These are phyloP conservation scores for Podospora anserina DNA, from an alignment of 495 filamentous ascomycete genomes.

Conservation along the genomic window DNA sequence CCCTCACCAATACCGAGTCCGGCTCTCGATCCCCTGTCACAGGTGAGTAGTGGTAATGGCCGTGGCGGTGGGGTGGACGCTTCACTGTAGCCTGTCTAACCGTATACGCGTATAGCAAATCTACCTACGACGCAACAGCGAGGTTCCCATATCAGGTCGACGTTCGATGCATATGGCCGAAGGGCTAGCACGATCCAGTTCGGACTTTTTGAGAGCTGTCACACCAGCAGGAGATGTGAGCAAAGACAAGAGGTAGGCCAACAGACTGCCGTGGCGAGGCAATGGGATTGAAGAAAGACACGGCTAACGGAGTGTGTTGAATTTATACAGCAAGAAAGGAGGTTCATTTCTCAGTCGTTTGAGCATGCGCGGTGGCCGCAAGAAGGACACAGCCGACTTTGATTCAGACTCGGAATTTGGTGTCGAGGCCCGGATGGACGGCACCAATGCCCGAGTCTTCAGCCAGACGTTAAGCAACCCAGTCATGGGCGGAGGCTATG, in stretches of 20 bases:
- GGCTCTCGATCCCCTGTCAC: slow-evolving; percentile 47
- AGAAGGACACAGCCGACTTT: slow-evolving; percentile 53
- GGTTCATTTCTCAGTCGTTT: slow-evolving; percentile 85
- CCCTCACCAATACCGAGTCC: slow-evolving; percentile 20
- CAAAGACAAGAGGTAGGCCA: slow-evolving; percentile 69
- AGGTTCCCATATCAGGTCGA: slow-evolving; percentile 64
- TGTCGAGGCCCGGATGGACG: slow-evolving; percentile 68
- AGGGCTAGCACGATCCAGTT: slow-evolving; percentile 40
- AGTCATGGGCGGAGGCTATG: slow-evolving; percentile 70
- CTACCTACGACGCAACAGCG: slow-evolving; percentile 75
- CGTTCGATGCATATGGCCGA: slow-evolving; percentile 43
- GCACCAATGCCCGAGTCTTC: slow-evolving; percentile 78
- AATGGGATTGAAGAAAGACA: background rate
- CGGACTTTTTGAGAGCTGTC: slow-evolving; percentile 34
- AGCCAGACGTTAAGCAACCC: slow-evolving; percentile 54
- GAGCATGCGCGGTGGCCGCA: slow-evolving; percentile 73
- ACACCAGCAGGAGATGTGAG: slow-evolving; percentile 34
- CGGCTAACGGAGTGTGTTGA: slow-evolving; percentile 12
- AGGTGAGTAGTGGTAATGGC: slow-evolving; percentile 30
- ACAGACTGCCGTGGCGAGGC: background rate
- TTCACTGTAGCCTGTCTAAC: background rate
- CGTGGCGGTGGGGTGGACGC: slow-evolving; percentile 10
- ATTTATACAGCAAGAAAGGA: slow-evolving; percentile 59
- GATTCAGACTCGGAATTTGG: slow-evolving; percentile 69
- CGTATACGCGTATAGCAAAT: slow-evolving; percentile 54